A percentile compares a stretch with the other conserved stretches of the same genome.
These are phyloP conservation scores for Cryptosporidium canis DNA, from an alignment of 169 alveolate species.

Conservation along the genomic window DNA sequence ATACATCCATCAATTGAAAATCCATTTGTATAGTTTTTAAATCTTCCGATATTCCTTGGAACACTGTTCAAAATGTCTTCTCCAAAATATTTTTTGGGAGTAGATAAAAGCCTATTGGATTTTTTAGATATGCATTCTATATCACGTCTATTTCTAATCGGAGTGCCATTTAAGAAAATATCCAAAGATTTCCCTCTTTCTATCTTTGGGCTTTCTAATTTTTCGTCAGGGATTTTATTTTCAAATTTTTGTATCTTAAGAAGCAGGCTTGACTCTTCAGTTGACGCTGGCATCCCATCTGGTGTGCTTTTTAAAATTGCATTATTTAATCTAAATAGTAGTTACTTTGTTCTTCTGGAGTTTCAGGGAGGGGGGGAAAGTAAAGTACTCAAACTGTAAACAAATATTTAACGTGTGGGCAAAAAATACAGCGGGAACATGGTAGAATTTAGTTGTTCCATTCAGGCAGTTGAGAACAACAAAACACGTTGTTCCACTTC, in stretches of 20 bases:
- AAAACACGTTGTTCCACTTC: constrained; percentile 25
- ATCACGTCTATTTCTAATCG: neutral
- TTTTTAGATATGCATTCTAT: neutral
- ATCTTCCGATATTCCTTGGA: constrained; percentile 22
- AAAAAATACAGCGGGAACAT: neutral
- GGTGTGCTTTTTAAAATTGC: neutral
- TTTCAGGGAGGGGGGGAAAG: neutral
- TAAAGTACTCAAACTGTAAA: neutral
- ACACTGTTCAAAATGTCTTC: constrained; percentile 44
- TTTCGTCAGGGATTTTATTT: neutral
- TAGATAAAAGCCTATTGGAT: neutral
- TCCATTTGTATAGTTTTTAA: neutral
- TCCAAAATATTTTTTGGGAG: constrained; percentile 41
- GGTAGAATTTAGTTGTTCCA: neutral
- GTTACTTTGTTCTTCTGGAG: constrained; percentile 2
- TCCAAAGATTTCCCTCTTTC: neutral
- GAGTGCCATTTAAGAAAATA: neutral
- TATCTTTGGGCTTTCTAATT: neutral
- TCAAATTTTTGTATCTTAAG: constrained; percentile 12
- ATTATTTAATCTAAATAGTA: neutral
- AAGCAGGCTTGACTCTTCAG: neutral
- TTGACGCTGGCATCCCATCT: neutral
- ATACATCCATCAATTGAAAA: neutral
- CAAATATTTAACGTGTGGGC: neutral
- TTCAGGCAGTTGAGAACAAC: constrained; percentile 8